Percentiles rank a stretch among this genome's conserved stretches.
Conservation (phyloP, 176 grass and related monocot species). For the Oryza meridionalis region DNA sequence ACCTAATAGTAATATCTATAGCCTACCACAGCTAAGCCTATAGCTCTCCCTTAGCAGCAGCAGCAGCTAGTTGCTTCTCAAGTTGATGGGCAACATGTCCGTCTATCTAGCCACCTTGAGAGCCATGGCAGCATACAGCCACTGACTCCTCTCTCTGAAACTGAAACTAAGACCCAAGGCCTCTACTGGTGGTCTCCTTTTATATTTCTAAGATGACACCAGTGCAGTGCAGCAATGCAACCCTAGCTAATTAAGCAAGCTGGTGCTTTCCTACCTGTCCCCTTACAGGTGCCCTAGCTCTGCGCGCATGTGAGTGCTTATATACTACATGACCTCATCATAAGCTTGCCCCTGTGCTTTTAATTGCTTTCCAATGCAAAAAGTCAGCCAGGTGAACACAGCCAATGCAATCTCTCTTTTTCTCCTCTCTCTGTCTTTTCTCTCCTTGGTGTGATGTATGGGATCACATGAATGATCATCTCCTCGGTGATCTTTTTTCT, state of each 20-base stretch:
- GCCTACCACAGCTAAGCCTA: not conserved
- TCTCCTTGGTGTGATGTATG: not conserved
- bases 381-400: constrained; percentile 58
- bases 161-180: not conserved
- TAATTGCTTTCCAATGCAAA: constrained; percentile 49
- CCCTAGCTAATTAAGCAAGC: not conserved
- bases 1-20: not conserved
- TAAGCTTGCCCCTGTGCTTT: not conserved
- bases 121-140: constrained; percentile 32
- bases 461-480: not conserved
- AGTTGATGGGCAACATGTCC: constrained; percentile 1
- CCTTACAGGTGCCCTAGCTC: constrained; percentile 38
- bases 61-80: not conserved
- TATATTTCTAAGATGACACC: constrained; percentile 20
- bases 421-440: not conserved
- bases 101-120: constrained; percentile 7
- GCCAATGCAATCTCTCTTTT: not conserved
- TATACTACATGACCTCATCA: constrained; percentile 58
- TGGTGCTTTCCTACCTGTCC: constrained; percentile 45
- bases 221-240: not conserved
- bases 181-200: constrained; percentile 27
- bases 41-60: not conserved
- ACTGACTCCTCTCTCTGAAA: not conserved
- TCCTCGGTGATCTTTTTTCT: constrained; percentile 33
- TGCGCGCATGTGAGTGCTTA: constrained; percentile 71